Conservation (phyloP, 306 rosid genomes). For the Parietaria judaica region DNA sequence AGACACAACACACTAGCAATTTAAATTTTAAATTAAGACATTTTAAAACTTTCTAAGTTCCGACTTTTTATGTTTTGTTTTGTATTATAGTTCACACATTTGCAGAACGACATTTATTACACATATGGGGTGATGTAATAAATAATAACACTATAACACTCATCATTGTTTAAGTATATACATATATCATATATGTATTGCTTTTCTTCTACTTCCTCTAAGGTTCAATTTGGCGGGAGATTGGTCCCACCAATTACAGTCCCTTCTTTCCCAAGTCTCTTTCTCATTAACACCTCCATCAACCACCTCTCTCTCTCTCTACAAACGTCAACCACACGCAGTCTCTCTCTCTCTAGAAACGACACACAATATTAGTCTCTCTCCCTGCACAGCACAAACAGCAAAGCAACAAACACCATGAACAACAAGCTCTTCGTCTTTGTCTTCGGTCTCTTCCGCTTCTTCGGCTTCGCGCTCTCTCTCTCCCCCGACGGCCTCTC, state of each 20-base stretch:
- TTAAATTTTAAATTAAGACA: too few relatives aligned
- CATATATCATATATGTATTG: conserved; percentile 15
- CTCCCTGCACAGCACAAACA: too few relatives aligned
- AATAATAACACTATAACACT: not conserved
- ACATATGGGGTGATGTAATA: too few relatives aligned
- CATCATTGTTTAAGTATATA: not conserved
- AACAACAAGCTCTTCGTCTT: not conserved
- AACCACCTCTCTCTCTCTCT: not conserved
- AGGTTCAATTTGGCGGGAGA: conserved; percentile 47
- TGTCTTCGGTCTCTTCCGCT: not conserved
- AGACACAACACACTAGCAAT: too few relatives aligned
- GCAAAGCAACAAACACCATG: not conserved
- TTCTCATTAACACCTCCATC: conserved; percentile 31
- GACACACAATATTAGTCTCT: not conserved
- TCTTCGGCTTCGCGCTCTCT: conserved; percentile 14
- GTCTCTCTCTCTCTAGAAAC: not conserved
- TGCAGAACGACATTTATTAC: too few relatives aligned
- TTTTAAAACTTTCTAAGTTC: too few relatives aligned
- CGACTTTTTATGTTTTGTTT: too few relatives aligned
- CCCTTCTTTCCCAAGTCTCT: conserved; percentile 21
- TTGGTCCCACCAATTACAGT: conserved; percentile 49
- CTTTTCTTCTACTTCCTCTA: conserved; percentile 73
- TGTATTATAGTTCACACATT: too few relatives aligned
- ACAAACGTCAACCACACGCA: not conserved
- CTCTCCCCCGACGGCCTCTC: conserved; percentile 86